A percentile compares a stretch with the other conserved stretches of the same genome.
Evolutionary conservation across 1,284 basidiomycete genomes (phyloP).

Genomic region (Cutaneotrichosporon sp.): DNA sequence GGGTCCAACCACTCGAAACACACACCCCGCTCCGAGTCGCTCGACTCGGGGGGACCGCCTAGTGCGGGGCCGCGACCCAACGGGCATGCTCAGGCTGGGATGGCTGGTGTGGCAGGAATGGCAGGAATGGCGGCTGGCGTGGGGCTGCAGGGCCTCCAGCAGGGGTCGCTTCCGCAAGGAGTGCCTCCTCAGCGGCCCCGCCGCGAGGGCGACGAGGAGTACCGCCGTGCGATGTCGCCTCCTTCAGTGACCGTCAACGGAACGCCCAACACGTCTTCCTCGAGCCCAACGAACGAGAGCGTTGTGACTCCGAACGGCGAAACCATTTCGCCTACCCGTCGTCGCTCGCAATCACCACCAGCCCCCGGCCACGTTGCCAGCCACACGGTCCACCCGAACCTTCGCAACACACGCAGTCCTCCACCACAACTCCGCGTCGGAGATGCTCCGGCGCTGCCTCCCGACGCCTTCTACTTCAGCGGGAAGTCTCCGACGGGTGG

Average conservation of each 20-base stretch:
- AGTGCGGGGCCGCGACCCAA: constrained; percentile 58
- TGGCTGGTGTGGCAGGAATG: too few relatives aligned
- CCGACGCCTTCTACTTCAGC: constrained; percentile 60
- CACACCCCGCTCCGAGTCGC: constrained; percentile 19
- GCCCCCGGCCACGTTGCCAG: constrained; percentile 3
- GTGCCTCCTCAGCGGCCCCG: constrained; percentile 59
- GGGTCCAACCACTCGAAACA: not conserved
- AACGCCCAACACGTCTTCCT: constrained; percentile 7
- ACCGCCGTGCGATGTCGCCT: constrained; percentile 45
- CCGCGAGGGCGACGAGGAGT: constrained; percentile 62
- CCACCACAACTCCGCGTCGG: constrained; percentile 34
- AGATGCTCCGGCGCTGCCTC: constrained; percentile 40
- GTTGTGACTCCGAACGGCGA: constrained; percentile 21
- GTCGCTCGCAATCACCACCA: constrained; percentile 11
- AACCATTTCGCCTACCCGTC: constrained; percentile 23
- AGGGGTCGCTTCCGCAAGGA: constrained; percentile 26
- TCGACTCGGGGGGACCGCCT: constrained; percentile 9
- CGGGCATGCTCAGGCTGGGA: constrained; percentile 61
- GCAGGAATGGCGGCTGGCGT: constrained; percentile 24
- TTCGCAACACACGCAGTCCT: constrained; percentile 31
- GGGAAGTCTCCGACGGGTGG: constrained; percentile 55
- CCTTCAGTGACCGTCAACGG: constrained; percentile 6
- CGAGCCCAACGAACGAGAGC: constrained; percentile 11
- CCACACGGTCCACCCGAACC: constrained; percentile 23
- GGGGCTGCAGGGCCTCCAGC: not conserved